Evolutionary conservation across 2,329 filamentous ascomycete species (phyloP), one percentile per base, ranked within the genome.

Genomic region (Blumeriella jaapii): DNA sequence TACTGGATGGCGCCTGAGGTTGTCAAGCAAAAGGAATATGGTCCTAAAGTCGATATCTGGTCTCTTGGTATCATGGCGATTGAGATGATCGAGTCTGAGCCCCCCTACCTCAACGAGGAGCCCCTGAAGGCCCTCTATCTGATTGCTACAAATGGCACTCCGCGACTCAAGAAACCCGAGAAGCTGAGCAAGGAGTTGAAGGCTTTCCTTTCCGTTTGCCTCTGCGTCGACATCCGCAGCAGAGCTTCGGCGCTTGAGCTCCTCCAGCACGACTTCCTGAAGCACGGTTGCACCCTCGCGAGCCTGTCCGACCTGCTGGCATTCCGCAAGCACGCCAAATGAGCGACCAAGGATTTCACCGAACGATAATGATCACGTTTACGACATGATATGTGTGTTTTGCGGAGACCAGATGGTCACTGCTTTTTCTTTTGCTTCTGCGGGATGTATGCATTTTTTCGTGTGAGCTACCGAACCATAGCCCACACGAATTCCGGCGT

Each of bases 1-100:
- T 98, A 96, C 69, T 98, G 91, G 91, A 98, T 98, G 91, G 91
- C 91, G 6, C 91, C 91, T 23, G 91, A 98, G 61, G 91, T 98
- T 28, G 91, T 98, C 57, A 96, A 96, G 66, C 91, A 96, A 60
- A 96, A 96, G 66, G 89, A 95, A 61, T 98, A 98, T 55, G 91
- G 89, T 24, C 82, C 83, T 55, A 96, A 96, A 68, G 91, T 96
- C 44, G 91, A 98, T 56, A 94, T 96, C 56, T 98, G 91, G 91
- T 95, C 87, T 18, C 67, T 98, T 43, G 91, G 91, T 55, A 98
- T 98, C 63, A 98, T 96, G 91, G 89, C 91, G 15, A 96, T 98
- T 54, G 91, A 98, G 62, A 95, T 98, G 91, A 96, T 96, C 55
- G 91, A 98, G 59, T 93, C 85, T 12, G 91, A 98, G 60, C 91